Evolutionary conservation across 139 green algal species (phyloP).

Genomic region (Auxenochlorella pyrenoidosa): DNA sequence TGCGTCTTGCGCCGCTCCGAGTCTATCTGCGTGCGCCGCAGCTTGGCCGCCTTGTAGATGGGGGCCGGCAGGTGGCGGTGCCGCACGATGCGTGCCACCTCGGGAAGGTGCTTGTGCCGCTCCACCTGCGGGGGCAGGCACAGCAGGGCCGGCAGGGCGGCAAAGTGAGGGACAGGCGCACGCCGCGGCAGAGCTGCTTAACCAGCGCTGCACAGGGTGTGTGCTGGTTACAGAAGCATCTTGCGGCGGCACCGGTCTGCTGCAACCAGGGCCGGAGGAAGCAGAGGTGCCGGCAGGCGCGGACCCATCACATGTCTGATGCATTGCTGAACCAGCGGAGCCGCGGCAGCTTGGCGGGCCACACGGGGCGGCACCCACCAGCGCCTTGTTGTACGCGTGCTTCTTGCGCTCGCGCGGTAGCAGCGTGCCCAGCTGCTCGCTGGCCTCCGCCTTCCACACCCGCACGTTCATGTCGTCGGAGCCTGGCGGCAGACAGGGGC

Average conservation of each 20-base stretch:
- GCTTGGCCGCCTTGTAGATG: slow-evolving; percentile 89
- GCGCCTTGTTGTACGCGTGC: slow-evolving; percentile 84
- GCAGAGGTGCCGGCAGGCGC: too few relatives aligned
- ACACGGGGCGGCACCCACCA: slow-evolving; percentile 43
- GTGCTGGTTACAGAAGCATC: too few relatives aligned
- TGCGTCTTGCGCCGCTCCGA: slow-evolving; percentile 80
- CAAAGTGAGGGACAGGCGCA: too few relatives aligned
- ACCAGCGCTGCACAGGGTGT: too few relatives aligned
- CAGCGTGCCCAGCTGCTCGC: slow-evolving; percentile 86
- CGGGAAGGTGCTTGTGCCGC: slow-evolving; percentile 95
- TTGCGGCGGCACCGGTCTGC: too few relatives aligned
- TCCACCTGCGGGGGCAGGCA: slow-evolving; percentile 56
- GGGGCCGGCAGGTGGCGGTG: slow-evolving; percentile 88
- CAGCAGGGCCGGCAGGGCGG: too few relatives aligned
- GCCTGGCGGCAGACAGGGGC: slow-evolving; percentile 26
- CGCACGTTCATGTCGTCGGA: slow-evolving; percentile 79
- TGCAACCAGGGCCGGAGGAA: too few relatives aligned
- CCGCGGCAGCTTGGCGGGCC: too few relatives aligned
- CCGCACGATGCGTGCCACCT: slow-evolving; percentile 89
- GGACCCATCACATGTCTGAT: too few relatives aligned
- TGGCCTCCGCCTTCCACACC: slow-evolving; percentile 84
- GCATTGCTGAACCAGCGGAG: too few relatives aligned
- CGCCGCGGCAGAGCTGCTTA: too few relatives aligned
- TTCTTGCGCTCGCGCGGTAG: slow-evolving; percentile 91
- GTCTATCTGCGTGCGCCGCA: slow-evolving; percentile 75